Evolutionary conservation across 1,139 yeast genomes (phyloP), one percentile per base, ranked within the genome.

Genomic region (Kluyveromyces marxianus): DNA sequence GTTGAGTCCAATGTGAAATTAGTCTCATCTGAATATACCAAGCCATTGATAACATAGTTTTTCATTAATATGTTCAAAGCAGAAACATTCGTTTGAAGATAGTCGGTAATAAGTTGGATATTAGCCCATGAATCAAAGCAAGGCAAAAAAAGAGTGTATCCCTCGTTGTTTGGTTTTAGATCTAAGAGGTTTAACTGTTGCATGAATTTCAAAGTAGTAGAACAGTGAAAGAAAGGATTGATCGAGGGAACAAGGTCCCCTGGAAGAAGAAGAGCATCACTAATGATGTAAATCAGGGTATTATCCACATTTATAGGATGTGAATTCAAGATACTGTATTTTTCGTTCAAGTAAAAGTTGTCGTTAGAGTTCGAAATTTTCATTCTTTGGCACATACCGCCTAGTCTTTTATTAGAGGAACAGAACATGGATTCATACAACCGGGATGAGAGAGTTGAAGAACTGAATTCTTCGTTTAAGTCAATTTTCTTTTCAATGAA

Each of bases 111-210:
- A 37, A 92, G 68, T 1, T 83, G 89, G 32, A 83, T 69, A 3
- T 69, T 63, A 24, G 74, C 72, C 97, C 97, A 90, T 0, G 94
- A 78, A 28, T 71, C 66, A 27, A 86, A 81, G 50, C 92, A 82
- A 0, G 97, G 98, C 36, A 90, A 66, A 45, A 92, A 78, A 0
- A 83, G 68, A 0, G 97, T 79, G 67, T 86, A 87, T 0, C 96
- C 95, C 25, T 66, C 54, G 24, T 66, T 64, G 46, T 79, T 76
- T 7, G 62, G 60, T 3, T 69, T 64, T 28, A 77, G 68, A 44
- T 72, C 69, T 27, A 76, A 56, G 34, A 80, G 54, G 5, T 67
- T 69, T n/a, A 77, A 62, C 26, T 77, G 74, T 25, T 75, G 71
- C 42, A 83, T 54, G 45, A 79, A 74, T 5, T 66, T 58, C 43